Percentiles rank a stretch among this genome's conserved stretches.
Evolutionary conservation across 2,329 filamentous ascomycete species (phyloP).

Genomic region (Neonectria neomacrospora): DNA sequence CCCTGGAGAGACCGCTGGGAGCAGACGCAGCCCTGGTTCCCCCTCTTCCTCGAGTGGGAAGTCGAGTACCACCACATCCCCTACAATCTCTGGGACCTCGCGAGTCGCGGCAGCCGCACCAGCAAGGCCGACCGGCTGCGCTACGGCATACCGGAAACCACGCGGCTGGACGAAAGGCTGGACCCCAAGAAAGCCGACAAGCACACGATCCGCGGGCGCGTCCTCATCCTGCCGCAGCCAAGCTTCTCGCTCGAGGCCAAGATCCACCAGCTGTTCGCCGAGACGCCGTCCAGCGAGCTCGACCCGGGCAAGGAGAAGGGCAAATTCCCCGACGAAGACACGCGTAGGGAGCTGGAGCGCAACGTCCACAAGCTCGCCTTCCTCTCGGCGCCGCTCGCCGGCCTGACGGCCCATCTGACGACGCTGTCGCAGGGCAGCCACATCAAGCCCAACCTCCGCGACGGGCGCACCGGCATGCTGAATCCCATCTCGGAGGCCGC

Average conservation of each 20-base stretch:
- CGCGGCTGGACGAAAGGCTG: no score
- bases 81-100: conserved; percentile 49
- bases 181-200: no score
- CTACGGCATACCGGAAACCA: conserved; percentile 13
- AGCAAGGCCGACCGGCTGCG: conserved; percentile 36
- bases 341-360: no score
- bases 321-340: no score
- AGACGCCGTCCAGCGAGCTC: conserved; percentile 41
- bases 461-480: no score
- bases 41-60: conserved; percentile 58
- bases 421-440: conserved; percentile 52
- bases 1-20: conserved; percentile 12
- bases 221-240: conserved; percentile 55
- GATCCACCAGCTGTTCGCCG: conserved; percentile 49
- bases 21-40: conserved; percentile 52
- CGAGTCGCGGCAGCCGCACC: conserved; percentile 38
- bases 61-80: conserved; percentile 54
- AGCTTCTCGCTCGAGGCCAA: conserved; percentile 48
- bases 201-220: conserved; percentile 45
- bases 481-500: no score
- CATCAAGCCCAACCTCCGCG: conserved; percentile 49
- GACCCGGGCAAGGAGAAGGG: conserved; percentile 6
- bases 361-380: conserved; percentile 27
- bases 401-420: conserved; percentile 46
- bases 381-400: conserved; percentile 48